Evolutionary conservation across 163 green algal genomes (phyloP), one percentile per base, ranked within the genome.

Genomic region (Prototheca wickerhamii): DNA sequence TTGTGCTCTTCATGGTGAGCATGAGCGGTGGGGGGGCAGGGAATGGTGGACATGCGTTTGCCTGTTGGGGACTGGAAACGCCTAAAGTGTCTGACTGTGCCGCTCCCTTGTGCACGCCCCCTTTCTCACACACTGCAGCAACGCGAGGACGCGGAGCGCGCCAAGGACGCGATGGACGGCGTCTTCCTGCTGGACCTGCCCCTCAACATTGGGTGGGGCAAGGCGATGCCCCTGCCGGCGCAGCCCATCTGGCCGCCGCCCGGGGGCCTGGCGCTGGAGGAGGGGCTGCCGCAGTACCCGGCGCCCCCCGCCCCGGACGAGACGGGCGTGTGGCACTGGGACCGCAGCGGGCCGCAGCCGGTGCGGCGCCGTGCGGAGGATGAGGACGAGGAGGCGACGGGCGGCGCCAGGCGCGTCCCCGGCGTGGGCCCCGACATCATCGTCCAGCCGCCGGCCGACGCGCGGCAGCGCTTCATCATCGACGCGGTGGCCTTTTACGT

Each of bases 1-100:
- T 96, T 70, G 86, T 98, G 18, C 88, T 87, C 7, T 98, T 95
- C 78, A 97, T 96, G 91, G 85, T 91, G 66, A 21, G 76, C 20
- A 4, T 54, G 12, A 25, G 5, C 23, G n/a, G 12, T 25, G 46
- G 12, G 12, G 12, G 46, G 46, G 46, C 34, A 29, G 32, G 29
- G n/a, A 3, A 40, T 17, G 30, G 54, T 56, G 28, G 28, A n/a
- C 4, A 2, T 7, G 35, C 4, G 26, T 29, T 17, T 54, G 51
- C 29, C 6, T 17, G 58, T 6, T 34, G 4, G 56, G 26, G 17
- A 21, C n/a, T 42, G 26, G 23, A 28, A n/a, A 10, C 23, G 23
- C 17, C 10, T 28, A 10, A 28, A 51, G 20, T 51, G 42, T 56
- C 23, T 56, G 49, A 28, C 23, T 56, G 49, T 56, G 17, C 17